Evolutionary conservation across 108 stramenopile genomes (phyloP).

Genomic region (Conticribra guillardii): DNA sequence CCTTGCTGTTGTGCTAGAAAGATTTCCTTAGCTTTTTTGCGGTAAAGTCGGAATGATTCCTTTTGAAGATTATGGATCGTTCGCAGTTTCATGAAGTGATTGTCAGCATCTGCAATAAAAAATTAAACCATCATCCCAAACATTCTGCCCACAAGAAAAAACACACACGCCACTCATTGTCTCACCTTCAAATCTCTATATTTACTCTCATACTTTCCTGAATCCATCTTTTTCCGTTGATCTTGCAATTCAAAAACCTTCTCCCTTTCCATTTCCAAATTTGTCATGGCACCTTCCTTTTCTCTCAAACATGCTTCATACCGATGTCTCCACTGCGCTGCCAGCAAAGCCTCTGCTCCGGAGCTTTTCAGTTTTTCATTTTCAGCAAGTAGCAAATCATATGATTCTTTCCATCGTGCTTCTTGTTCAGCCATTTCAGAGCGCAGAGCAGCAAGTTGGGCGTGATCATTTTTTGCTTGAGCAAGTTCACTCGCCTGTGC

Average conservation of each 20-base stretch:
- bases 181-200: slow-evolving; percentile 83
- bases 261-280: slow-evolving; percentile 63
- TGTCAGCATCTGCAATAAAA: too few relatives aligned
- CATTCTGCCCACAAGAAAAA: too few relatives aligned
- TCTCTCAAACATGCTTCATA: slow-evolving; percentile 86
- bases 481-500: slow-evolving; percentile 47
- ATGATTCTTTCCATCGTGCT: slow-evolving; percentile 88
- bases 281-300: slow-evolving; percentile 74
- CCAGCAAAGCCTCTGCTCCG: slow-evolving; percentile 88
- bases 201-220: slow-evolving; percentile 83
- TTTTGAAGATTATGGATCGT: slow-evolving; percentile 2
- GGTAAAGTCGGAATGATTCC: slow-evolving; percentile 88
- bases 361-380: slow-evolving; percentile 82
- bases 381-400: slow-evolving; percentile 81
- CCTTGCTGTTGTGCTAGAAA: slow-evolving; percentile 83
- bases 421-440: slow-evolving; percentile 83
- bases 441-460: slow-evolving; percentile 53
- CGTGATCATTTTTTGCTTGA: slow-evolving; percentile 60
- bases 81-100: too few relatives aligned
- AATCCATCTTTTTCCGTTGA: slow-evolving; percentile 46
- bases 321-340: slow-evolving; percentile 92
- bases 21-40: slow-evolving; percentile 92
- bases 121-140: too few relatives aligned
- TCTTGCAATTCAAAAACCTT: slow-evolving; percentile 52
- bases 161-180: not conserved